Conservation (phyloP, 805 yeast species). For the Yarrowia porcina region DNA sequence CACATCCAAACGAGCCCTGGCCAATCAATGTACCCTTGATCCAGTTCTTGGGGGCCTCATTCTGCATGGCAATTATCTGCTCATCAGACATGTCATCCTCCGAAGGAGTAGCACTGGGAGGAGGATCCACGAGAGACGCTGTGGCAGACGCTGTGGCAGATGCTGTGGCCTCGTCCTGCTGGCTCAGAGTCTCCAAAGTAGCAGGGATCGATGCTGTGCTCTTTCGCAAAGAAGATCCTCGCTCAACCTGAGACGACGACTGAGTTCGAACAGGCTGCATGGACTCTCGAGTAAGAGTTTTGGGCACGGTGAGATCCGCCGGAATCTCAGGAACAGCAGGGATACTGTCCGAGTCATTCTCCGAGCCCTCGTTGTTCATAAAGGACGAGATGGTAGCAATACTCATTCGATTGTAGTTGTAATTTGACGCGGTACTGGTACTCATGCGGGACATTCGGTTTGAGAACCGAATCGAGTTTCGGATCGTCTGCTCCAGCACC, state of each 20-base stretch:
- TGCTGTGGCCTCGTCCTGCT: background rate
- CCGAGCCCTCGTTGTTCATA: slow-evolving; percentile 29
- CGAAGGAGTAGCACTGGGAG: background rate
- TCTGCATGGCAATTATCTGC: slow-evolving; percentile 17
- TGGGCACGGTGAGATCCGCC: background rate
- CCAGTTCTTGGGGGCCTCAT: slow-evolving; percentile 66
- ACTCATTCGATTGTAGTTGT: slow-evolving; percentile 33
- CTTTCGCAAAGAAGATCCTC: background rate
- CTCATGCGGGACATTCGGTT: slow-evolving; percentile 51
- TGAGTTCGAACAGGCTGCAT: slow-evolving; percentile 16
- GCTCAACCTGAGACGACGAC: slow-evolving; percentile 14
- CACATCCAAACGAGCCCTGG: slow-evolving; percentile 92
- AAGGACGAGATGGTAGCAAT: slow-evolving; percentile 36
- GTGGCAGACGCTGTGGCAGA: no score
- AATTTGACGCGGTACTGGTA: slow-evolving; percentile 29
- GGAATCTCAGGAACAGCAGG: slow-evolving; percentile 31
- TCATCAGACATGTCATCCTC: slow-evolving; percentile 21
- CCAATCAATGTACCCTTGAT: slow-evolving; percentile 90
- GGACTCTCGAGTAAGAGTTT: background rate
- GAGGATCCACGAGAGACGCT: background rate
- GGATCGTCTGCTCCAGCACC: slow-evolving; percentile 71
- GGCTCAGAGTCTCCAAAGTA: background rate
- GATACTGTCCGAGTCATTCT: slow-evolving; percentile 30
- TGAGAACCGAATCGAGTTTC: slow-evolving; percentile 80
- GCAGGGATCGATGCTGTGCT: background rate